phyloP scores from a whole-genome alignment of 164 flowering plant genomes.

The Annona squamosa region DNA sequence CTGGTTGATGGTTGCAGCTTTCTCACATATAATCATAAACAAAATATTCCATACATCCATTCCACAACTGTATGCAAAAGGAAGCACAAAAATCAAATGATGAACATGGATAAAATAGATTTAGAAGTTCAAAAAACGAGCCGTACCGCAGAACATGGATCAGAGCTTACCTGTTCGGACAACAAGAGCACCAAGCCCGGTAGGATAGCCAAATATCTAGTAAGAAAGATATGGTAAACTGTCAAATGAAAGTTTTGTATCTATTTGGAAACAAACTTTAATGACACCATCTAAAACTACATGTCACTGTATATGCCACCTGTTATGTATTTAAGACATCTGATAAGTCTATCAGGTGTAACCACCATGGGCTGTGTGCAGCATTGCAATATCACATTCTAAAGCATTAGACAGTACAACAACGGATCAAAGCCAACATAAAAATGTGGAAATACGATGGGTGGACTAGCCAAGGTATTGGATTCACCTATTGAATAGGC shows the following conservation, averaged over 20 bases:
- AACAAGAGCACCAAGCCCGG: conserved; percentile 96
- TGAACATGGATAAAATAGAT: background rate
- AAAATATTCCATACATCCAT: background rate
- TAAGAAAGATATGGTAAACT: conserved; percentile 1
- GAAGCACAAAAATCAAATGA: background rate
- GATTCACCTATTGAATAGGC: background rate
- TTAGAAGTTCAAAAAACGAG: background rate
- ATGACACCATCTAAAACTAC: background rate
- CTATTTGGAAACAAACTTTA: background rate
- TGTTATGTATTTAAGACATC: background rate
- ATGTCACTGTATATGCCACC: background rate
- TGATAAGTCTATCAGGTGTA: background rate
- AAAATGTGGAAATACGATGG: too few species aligned
- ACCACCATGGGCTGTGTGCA: background rate
- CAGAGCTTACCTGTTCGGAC: conserved; percentile 51
- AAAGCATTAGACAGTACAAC: background rate
- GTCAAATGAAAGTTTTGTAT: too few species aligned
- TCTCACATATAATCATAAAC: background rate
- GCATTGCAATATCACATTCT: background rate
- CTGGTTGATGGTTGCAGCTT: background rate
- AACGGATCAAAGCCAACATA: background rate
- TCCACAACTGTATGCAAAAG: background rate
- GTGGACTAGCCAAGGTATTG: too few species aligned
- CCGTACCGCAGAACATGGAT: background rate
- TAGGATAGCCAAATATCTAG: conserved; percentile 94